Evolutionary conservation across 257 asterid species (phyloP), one percentile per base, ranked within the genome.

Genomic region (Phtheirospermum japonicum): DNA sequence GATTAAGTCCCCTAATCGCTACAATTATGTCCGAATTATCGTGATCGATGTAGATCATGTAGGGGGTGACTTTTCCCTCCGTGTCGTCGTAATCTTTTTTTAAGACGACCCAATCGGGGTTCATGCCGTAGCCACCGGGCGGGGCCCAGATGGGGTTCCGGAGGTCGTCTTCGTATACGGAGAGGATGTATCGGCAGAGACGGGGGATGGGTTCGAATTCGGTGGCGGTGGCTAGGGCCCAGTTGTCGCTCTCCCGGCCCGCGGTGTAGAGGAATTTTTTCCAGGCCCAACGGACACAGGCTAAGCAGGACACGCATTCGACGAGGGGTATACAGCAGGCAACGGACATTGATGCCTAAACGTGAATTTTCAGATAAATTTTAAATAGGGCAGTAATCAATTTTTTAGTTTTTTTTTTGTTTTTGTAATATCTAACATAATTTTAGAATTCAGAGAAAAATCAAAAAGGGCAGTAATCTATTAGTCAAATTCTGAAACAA

Each of bases 301-400:
- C 99, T 74, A 93, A 69, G 71, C 96, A 87, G 67, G 94, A 89
- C n/a, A 89, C 97, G 42, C 99, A 93, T 81, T 93, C 99, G 39
- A 87, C 80, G 62, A 89, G 66, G 60, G 99, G 99, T 12, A 93
- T 4, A 64, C 99, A 87, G 83, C 94, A 89, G 75, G 95, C 88
- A 68, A 80, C 82, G 42, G 99, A 89, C 99, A 93, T 93, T 48
- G 81, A 72, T 75, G 71, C 85, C 90, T 81, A 61, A 76, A 67
- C 4, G 48, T 63, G 56, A 33, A 8, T 19, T 19, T 33, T 33
- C 9, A 33, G 39, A 33, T n/a, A 39, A 59, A 59, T 13, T 1
- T 43, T 32, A 20, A 68, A 30, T 19, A 64, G 70, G 43, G 64
- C 64, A 59, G 16, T 31, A 57, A 68, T 37, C 28, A 7, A 19